Evolutionary conservation across 805 yeast species (phyloP).

Genomic region (Saturnispora saitoi): DNA sequence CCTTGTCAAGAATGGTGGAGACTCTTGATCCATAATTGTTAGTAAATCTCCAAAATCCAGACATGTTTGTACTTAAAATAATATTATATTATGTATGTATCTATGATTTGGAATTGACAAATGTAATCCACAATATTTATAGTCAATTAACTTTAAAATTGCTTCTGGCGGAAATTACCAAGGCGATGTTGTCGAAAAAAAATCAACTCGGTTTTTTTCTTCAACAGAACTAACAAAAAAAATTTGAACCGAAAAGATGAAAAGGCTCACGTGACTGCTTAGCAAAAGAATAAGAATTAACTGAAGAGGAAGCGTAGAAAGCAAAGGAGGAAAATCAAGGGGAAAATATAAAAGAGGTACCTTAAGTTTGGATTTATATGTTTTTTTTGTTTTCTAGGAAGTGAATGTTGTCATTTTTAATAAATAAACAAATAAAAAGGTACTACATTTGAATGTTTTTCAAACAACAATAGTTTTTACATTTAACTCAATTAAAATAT

Average conservation of each 20-base stretch:
- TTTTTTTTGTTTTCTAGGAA: too few species aligned
- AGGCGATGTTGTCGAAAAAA: conserved; percentile 1
- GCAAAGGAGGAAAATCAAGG: too few species aligned
- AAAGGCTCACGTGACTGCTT: background rate
- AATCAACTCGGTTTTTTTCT: background rate
- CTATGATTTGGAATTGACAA: background rate
- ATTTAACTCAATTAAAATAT: too few species aligned
- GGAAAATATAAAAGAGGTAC: background rate
- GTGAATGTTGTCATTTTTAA: too few species aligned
- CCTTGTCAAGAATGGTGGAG: conserved; percentile 42
- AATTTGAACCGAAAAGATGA: background rate
- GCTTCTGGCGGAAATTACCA: background rate
- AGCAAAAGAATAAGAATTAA: background rate
- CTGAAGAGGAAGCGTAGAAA: too few species aligned
- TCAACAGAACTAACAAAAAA: background rate
- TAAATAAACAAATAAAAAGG: too few species aligned
- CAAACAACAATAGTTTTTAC: too few species aligned
- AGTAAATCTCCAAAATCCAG: conserved; percentile 32
- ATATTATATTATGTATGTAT: background rate
- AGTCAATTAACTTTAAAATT: background rate
- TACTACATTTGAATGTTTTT: too few species aligned
- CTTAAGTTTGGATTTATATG: background rate
- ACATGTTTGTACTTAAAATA: conserved; percentile 17
- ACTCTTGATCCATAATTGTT: conserved; percentile 53
- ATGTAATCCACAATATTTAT: background rate